Percentiles rank a stretch among this genome's conserved stretches.
Conservation (phyloP, 768 basidiomycete species). For the Mycena floridula region DNA sequence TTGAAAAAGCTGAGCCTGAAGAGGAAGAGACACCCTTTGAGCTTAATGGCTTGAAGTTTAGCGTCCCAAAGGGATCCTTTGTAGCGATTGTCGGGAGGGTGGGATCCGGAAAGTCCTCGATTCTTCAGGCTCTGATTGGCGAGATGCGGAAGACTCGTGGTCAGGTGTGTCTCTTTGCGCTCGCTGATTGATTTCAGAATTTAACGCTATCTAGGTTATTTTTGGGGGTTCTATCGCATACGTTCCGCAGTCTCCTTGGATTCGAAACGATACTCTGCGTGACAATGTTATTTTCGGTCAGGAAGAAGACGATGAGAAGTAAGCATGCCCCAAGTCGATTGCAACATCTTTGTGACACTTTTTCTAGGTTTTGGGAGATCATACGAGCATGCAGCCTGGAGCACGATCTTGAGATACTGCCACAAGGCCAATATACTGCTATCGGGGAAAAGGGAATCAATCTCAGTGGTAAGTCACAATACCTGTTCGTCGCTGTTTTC, state of each 20-base stretch:
- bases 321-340: neutral
- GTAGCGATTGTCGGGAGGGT: slow-evolving; percentile 72
- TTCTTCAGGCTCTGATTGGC: slow-evolving; percentile 52
- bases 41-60: slow-evolving; percentile 38
- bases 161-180: slow-evolving; percentile 29
- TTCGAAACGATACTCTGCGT: slow-evolving; percentile 59
- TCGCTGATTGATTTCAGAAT: too few relatives aligned
- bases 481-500: neutral
- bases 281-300: slow-evolving; percentile 76
- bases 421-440: slow-evolving; percentile 62
- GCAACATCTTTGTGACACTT: neutral
- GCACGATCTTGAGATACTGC: slow-evolving; percentile 66
- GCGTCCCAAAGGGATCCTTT: slow-evolving; percentile 49
- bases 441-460: slow-evolving; percentile 78
- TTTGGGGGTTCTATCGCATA: slow-evolving; percentile 54
- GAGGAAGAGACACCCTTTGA: slow-evolving; percentile 32
- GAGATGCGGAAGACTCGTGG: slow-evolving; percentile 64
- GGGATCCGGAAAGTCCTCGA: slow-evolving; percentile 61
- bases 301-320: slow-evolving; percentile 52
- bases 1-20: slow-evolving; percentile 11
- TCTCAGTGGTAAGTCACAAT: slow-evolving; percentile 40
- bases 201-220: slow-evolving; percentile 36
- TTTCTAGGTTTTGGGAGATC: slow-evolving; percentile 45
- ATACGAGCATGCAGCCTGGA: slow-evolving; percentile 62
- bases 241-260: slow-evolving; percentile 60